Conservation (phyloP, 2,329 filamentous ascomycete species). For the Ceratocystis variospora region DNA sequence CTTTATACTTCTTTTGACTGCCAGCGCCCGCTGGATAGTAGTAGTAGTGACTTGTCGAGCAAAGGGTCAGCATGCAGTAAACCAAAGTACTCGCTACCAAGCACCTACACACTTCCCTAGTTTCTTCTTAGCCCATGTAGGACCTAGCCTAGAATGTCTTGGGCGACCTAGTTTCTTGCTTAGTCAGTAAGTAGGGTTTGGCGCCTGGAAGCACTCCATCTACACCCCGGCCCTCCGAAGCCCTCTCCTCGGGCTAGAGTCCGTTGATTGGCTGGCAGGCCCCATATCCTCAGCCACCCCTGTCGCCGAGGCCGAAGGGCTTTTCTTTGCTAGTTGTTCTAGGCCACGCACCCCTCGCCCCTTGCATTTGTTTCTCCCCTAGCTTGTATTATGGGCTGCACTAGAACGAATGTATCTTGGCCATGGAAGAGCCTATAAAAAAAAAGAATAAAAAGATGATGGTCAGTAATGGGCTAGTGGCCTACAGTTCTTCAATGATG, state of each 20-base stretch:
- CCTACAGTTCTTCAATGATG: background rate
- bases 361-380: slow-evolving; percentile 1
- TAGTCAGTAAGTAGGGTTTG: background rate
- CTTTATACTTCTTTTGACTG: background rate
- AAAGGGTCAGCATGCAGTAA: background rate
- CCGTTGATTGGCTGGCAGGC: background rate
- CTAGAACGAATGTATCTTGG: background rate
- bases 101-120: background rate
- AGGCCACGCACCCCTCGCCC: background rate
- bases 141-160: background rate
- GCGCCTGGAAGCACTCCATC: background rate
- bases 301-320: background rate
- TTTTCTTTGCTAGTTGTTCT: background rate
- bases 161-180: background rate
- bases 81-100: background rate
- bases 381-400: background rate
- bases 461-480: background rate
- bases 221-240: slow-evolving; percentile 1
- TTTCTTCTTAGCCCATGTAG: background rate
- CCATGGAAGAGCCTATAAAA: background rate
- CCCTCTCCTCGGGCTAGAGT: background rate
- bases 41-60: background rate
- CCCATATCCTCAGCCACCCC: background rate
- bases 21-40: background rate
- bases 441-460: background rate